These are phyloP conservation scores for Ascochyta lentis DNA, from an alignment of 2,329 filamentous ascomycete species.

Conservation along the genomic window DNA sequence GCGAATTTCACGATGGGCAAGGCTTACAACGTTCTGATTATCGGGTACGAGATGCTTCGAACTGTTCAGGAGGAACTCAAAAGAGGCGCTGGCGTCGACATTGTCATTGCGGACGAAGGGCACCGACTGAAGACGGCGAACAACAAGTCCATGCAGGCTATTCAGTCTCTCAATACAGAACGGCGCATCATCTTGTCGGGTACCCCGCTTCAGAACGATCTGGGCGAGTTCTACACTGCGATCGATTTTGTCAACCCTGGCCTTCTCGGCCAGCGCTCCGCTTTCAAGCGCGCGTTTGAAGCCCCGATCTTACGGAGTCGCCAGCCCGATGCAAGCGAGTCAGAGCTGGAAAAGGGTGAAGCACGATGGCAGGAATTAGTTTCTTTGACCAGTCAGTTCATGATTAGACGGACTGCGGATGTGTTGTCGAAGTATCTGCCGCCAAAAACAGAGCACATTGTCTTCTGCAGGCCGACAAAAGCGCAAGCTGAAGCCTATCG, in stretches of 20 bases:
- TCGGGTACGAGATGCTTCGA: conserved; percentile 74
- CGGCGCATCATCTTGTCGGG: conserved; percentile 69
- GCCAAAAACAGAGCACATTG: conserved; percentile 70
- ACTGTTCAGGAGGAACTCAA: conserved; percentile 70
- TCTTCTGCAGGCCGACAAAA: conserved; percentile 69
- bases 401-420: conserved; percentile 70
- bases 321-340: conserved; percentile 67
- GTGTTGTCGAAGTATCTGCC: conserved; percentile 71
- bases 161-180: conserved; percentile 67
- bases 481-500: conserved; percentile 68
- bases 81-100: conserved; percentile 69
- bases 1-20: conserved; percentile 73
- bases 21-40: conserved; percentile 73
- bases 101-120: conserved; percentile 73
- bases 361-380: conserved; percentile 67
- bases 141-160: conserved; percentile 71
- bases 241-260: conserved; percentile 74
- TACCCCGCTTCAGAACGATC: conserved; percentile 72
- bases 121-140: conserved; percentile 72
- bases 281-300: conserved; percentile 70
- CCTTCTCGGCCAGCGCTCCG: conserved; percentile 65
- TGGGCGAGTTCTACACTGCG: conserved; percentile 71
- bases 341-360: conserved; percentile 69
- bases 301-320: conserved; percentile 68
- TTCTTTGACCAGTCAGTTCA: conserved; percentile 67